Conservation (phyloP, 768 basidiomycete genomes). For the Rhizopogon salebrosus region DNA sequence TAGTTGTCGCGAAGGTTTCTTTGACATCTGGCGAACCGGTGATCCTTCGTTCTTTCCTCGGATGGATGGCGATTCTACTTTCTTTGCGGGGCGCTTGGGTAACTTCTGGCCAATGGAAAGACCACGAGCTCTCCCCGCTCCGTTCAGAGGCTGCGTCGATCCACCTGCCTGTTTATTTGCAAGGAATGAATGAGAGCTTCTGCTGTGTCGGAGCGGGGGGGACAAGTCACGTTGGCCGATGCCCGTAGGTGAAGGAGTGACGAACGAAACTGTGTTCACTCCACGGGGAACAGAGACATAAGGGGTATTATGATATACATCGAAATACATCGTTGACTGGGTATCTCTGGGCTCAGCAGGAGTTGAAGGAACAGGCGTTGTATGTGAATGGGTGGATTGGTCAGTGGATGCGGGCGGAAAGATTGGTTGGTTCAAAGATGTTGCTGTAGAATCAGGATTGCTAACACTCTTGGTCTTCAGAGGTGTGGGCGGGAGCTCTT, state of each 20-base stretch:
- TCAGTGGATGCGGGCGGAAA: not conserved
- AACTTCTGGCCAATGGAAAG: constrained; percentile 49
- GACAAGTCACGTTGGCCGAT: constrained; percentile 1
- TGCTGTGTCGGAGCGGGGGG: constrained; percentile 39
- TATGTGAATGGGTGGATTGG: not conserved
- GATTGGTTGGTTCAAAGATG: not conserved
- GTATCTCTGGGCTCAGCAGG: constrained; percentile 30
- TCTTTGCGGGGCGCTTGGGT: constrained; percentile 30
- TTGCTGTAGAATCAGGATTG: not conserved
- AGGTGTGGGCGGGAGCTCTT: constrained; percentile 49
- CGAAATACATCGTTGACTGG: constrained; percentile 54
- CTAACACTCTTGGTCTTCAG: constrained; percentile 20
- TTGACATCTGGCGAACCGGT: constrained; percentile 38
- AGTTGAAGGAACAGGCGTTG: constrained; percentile 4
- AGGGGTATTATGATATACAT: constrained; percentile 51
- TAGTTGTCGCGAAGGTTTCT: constrained; percentile 45
- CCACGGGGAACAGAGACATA: constrained; percentile 38
- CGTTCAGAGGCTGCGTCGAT: not conserved
- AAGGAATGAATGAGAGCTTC: constrained; percentile 40
- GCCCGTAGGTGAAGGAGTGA: constrained; percentile 21
- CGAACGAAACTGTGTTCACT: constrained; percentile 45
- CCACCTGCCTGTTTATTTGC: constrained; percentile 3
- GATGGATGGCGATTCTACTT: constrained; percentile 36
- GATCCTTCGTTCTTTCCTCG: constrained; percentile 17
- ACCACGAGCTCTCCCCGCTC: constrained; percentile 33